Conservation (phyloP, 139 green algal species). For the Auxenochlorella pyrenoidosa region DNA sequence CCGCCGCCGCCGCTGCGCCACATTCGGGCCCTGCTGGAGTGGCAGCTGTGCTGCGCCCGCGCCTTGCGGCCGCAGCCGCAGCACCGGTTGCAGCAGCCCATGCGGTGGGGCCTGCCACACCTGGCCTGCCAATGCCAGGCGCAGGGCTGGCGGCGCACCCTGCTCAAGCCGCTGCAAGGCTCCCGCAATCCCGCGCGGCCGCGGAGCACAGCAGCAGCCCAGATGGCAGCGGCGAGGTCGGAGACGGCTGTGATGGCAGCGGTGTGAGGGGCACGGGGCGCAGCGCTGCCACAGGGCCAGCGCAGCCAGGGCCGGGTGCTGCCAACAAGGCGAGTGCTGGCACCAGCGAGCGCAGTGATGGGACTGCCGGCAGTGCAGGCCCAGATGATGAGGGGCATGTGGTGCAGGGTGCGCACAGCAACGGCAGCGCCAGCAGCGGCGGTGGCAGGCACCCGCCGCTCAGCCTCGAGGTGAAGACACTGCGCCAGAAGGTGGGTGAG, state of each 20-base stretch:
- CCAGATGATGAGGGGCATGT: neutral
- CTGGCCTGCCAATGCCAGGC: neutral
- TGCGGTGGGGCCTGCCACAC: neutral
- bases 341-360: neutral
- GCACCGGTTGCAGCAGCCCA: neutral
- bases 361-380: neutral
- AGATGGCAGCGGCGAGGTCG: neutral
- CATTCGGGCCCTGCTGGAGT: neutral
- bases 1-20: neutral
- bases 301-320: no score
- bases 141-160: neutral
- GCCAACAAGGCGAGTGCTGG: neutral
- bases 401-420: neutral
- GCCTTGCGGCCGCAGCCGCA: neutral
- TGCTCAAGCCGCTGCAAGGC: neutral
- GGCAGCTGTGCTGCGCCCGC: neutral
- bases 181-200: neutral
- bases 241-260: neutral
- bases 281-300: neutral
- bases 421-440: neutral
- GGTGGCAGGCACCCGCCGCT: neutral
- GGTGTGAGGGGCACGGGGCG: neutral
- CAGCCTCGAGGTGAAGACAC: neutral
- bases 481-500: constrained; percentile 6
- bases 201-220: no score